phyloP scores from a whole-genome alignment of 805 yeast genomes.

The Zygosaccharomyces siamensis region DNA sequence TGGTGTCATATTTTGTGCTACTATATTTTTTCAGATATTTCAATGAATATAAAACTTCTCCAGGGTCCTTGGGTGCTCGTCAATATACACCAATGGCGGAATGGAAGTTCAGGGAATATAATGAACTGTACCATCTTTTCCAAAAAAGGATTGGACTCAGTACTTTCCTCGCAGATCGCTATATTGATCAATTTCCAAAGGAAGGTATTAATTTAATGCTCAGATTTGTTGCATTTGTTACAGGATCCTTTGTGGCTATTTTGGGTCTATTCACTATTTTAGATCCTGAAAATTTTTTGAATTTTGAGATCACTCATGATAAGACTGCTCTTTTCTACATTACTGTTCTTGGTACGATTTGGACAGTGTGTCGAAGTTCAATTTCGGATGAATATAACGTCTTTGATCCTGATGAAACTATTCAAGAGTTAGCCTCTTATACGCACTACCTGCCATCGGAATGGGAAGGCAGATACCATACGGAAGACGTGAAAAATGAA shows the following conservation, averaged over 20 bases:
- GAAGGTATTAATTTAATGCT: constrained; percentile 55
- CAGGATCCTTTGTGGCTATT: constrained; percentile 88
- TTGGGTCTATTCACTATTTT: constrained; percentile 69
- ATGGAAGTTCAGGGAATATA: constrained; percentile 92
- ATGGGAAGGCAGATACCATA: constrained; percentile 84
- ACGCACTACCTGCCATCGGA: constrained; percentile 86
- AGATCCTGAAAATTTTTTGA: constrained; percentile 87
- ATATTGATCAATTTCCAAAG: constrained; percentile 88
- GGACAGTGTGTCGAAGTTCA: constrained; percentile 76
- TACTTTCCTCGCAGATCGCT: constrained; percentile 71
- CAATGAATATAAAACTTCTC: constrained; percentile 86
- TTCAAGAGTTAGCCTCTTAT: constrained; percentile 71
- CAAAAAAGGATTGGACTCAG: constrained; percentile 73
- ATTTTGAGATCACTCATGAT: constrained; percentile 80
- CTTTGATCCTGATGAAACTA: constrained; percentile 91
- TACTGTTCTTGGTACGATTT: constrained; percentile 79
- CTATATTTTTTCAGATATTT: constrained; percentile 86
- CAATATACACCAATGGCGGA: constrained; percentile 92
- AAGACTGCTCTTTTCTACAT: constrained; percentile 82
- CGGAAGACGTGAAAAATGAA: constrained; percentile 76
- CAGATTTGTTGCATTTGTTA: constrained; percentile 63
- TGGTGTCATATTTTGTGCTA: constrained; percentile 75
- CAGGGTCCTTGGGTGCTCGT: constrained; percentile 73
- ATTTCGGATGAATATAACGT: constrained; percentile 60
- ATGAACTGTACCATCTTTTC: constrained; percentile 87